Evolutionary conservation across 2,329 filamentous ascomycete species (phyloP).

Genomic region (Cladophialophora immunda): DNA sequence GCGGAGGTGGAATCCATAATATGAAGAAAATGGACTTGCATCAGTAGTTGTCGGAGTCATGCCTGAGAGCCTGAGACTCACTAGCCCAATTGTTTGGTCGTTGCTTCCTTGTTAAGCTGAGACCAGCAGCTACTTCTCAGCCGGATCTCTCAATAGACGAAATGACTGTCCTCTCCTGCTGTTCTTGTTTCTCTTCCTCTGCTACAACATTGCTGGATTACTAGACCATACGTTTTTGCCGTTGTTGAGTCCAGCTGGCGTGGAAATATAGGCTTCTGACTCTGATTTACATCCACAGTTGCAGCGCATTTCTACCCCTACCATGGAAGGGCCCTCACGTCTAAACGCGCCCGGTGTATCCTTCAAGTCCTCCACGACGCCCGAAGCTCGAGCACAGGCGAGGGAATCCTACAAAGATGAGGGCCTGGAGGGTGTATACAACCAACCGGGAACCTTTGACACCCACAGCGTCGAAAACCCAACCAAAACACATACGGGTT

Average conservation of each 20-base stretch:
- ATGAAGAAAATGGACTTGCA: conserved; percentile 7
- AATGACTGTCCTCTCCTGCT: neutral
- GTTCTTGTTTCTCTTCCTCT: neutral
- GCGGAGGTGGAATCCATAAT: conserved; percentile 17
- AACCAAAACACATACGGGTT: conserved; percentile 22
- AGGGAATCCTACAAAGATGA: conserved; percentile 9
- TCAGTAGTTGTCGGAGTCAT: neutral
- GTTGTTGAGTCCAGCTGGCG: neutral
- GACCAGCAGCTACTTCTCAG: neutral
- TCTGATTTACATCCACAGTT: neutral
- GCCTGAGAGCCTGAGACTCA: neutral
- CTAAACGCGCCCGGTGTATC: neutral
- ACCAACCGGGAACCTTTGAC: neutral
- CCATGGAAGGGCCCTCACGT: conserved; percentile 1
- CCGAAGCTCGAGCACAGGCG: neutral
- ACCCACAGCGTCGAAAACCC: conserved; percentile 4
- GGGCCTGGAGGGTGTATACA: neutral
- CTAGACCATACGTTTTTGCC: neutral
- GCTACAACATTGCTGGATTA: neutral
- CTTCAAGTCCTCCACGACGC: conserved; percentile 13
- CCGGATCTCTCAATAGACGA: neutral
- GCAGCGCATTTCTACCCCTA: neutral
- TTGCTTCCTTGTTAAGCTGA: neutral
- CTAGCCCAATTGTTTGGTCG: neutral
- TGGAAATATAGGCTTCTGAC: neutral